Percentiles rank a stretch among this genome's conserved stretches.
These are phyloP conservation scores for Blastobotrys apis DNA, from an alignment of 1,139 yeast genomes.

Conservation along the genomic window DNA sequence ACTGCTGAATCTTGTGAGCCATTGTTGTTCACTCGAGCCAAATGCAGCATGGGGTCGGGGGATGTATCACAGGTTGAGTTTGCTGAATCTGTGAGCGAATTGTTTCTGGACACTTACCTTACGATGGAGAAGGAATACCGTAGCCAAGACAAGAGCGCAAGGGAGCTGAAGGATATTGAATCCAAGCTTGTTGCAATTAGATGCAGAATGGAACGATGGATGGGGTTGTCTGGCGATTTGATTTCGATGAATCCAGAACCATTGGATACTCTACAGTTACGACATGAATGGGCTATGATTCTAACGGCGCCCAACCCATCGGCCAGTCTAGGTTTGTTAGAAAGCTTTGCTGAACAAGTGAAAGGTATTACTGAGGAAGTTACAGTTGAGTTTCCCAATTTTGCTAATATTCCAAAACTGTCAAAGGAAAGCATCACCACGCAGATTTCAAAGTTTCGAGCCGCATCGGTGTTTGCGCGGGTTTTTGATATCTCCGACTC, in stretches of 20 bases:
- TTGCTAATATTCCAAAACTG: constrained; percentile 53
- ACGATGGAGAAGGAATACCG: constrained; percentile 6
- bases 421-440: constrained; percentile 48
- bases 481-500: constrained; percentile 38
- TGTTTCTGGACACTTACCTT: constrained; percentile 17
- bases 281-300: constrained; percentile 44
- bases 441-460: constrained; percentile 63
- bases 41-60: not conserved
- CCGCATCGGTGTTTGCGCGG: constrained; percentile 61
- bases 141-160: not conserved
- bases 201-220: constrained; percentile 24
- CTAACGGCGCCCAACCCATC: constrained; percentile 31
- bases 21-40: constrained; percentile 16
- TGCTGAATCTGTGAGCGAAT: constrained; percentile 19
- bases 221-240: constrained; percentile 22
- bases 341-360: constrained; percentile 19
- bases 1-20: constrained; percentile 24
- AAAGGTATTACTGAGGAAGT: constrained; percentile 22
- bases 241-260: constrained; percentile 2
- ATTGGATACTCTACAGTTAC: constrained; percentile 8
- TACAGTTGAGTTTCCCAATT: constrained; percentile 37
- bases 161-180: constrained; percentile 9
- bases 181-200: constrained; percentile 17
- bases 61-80: constrained; percentile 32
- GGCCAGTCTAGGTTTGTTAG: constrained; percentile 29